A percentile compares a stretch with the other conserved stretches of the same genome.
These are phyloP conservation scores for Trichosporon sp. DNA, from an alignment of 1,284 basidiomycete species.

Conservation along the genomic window DNA sequence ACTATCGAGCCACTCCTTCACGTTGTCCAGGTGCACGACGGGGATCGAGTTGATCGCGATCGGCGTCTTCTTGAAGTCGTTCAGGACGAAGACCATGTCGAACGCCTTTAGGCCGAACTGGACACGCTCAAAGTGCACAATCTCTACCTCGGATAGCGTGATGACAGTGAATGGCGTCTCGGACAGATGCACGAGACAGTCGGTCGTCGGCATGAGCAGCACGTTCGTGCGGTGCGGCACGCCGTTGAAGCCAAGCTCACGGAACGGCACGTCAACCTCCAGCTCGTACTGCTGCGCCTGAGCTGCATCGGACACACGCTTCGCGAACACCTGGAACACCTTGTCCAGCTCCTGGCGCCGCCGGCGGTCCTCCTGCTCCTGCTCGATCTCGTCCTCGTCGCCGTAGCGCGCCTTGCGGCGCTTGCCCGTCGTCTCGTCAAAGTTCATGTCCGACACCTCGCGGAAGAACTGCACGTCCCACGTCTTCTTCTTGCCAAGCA, in stretches of 20 bases:
- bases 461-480: constrained; percentile 98
- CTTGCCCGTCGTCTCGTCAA: constrained; percentile 90
- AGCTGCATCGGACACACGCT: constrained; percentile 84
- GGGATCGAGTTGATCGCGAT: constrained; percentile 94
- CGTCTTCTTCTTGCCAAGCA: constrained; percentile 98
- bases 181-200: constrained; percentile 91
- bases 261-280: constrained; percentile 94
- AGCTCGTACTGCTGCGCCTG: constrained; percentile 63
- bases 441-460: constrained; percentile 95
- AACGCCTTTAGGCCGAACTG: constrained; percentile 96
- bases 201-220: constrained; percentile 90
- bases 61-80: constrained; percentile 87
- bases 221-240: constrained; percentile 95
- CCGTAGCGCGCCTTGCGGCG: constrained; percentile 96
- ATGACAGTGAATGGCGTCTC: constrained; percentile 96
- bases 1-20: constrained; percentile 97
- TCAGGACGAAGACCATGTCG: constrained; percentile 93
- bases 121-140: constrained; percentile 93
- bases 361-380: constrained; percentile 94
- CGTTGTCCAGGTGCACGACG: constrained; percentile 82
- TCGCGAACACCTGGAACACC: constrained; percentile 89
- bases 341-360: constrained; percentile 85
- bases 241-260: constrained; percentile 94
- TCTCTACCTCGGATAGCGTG: constrained; percentile 89
- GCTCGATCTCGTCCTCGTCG: constrained; percentile 98